These are phyloP conservation scores for Malbranchea cinnamomea DNA, from an alignment of 2,329 filamentous ascomycete genomes.

Conservation along the genomic window DNA sequence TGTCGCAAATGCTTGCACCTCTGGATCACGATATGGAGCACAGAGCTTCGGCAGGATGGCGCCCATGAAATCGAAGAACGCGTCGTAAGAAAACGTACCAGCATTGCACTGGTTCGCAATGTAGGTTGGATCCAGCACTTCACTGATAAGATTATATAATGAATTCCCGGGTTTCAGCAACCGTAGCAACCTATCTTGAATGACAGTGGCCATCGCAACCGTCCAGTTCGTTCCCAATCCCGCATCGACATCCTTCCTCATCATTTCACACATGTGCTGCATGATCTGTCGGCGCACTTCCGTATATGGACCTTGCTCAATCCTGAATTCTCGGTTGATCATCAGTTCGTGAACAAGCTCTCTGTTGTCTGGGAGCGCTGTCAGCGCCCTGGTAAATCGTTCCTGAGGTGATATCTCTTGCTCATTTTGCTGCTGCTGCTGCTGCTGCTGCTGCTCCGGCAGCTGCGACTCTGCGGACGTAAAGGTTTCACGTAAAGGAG, in stretches of 20 bases:
- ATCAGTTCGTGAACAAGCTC: constrained; percentile 48
- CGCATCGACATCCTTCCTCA: constrained; percentile 42
- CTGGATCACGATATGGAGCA: constrained; percentile 46
- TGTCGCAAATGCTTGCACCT: constrained; percentile 41
- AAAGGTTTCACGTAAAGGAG: constrained; percentile 27
- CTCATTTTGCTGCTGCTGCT: constrained; percentile 21
- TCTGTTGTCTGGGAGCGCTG: constrained; percentile 45
- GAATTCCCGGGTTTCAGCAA: constrained; percentile 46
- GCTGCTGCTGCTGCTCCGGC: constrained; percentile 15
- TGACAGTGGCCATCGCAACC: constrained; percentile 50
- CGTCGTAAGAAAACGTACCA: constrained; percentile 47
- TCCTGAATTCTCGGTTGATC: constrained; percentile 48
- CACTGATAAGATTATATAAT: constrained; percentile 45
- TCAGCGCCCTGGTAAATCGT: constrained; percentile 39
- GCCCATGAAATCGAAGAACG: constrained; percentile 50
- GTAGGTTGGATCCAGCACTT: constrained; percentile 44
- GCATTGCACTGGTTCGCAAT: constrained; percentile 43
- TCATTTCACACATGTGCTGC: constrained; percentile 42
- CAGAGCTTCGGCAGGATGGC: constrained; percentile 49
- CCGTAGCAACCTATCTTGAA: constrained; percentile 44
- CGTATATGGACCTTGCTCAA: constrained; percentile 36
- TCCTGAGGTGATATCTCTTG: constrained; percentile 20
- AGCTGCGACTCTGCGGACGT: constrained; percentile 17
- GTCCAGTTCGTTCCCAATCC: constrained; percentile 45
- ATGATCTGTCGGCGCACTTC: constrained; percentile 42